Conservation (phyloP, 225 moss, liverwort and hornwort species). For the Rhytidiadelphus loreus region DNA sequence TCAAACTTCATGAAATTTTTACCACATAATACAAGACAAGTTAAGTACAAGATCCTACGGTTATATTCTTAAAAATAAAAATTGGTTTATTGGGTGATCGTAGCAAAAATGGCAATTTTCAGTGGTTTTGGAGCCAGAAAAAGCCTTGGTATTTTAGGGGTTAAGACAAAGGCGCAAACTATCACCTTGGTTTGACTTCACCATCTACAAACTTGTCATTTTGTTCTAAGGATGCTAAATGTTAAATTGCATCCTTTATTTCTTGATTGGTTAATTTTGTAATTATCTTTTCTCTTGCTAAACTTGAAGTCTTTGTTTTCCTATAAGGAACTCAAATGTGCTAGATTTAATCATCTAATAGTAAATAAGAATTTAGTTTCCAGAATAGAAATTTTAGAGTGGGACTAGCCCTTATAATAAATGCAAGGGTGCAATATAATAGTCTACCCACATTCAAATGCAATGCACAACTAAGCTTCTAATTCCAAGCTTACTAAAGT, state of each 20-base stretch:
- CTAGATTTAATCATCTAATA: not conserved
- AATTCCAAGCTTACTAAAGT: not conserved
- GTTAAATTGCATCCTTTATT: not conserved
- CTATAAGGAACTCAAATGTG: not conserved
- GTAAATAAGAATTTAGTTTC: not conserved
- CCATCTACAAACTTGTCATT: not conserved
- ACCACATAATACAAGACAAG: no score
- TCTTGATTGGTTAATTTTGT: not conserved
- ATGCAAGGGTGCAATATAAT: no score
- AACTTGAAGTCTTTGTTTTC: not conserved
- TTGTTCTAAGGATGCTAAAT: not conserved
- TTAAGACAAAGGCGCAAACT: not conserved
- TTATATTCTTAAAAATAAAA: no score
- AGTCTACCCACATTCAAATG: not conserved
- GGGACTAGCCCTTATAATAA: no score
- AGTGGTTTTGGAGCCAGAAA: no score
- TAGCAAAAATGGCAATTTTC: no score
- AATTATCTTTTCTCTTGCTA: not conserved
- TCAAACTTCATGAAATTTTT: no score
- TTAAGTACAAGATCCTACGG: no score
- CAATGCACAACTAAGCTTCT: not conserved
- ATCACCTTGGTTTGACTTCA: not conserved
- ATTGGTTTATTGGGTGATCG: no score
- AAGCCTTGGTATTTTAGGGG: no score
- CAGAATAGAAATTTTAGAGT: not conserved